Evolutionary conservation across 257 asterid species (phyloP), one percentile per base, ranked within the genome.

Genomic region (Ilex aquifolium): DNA sequence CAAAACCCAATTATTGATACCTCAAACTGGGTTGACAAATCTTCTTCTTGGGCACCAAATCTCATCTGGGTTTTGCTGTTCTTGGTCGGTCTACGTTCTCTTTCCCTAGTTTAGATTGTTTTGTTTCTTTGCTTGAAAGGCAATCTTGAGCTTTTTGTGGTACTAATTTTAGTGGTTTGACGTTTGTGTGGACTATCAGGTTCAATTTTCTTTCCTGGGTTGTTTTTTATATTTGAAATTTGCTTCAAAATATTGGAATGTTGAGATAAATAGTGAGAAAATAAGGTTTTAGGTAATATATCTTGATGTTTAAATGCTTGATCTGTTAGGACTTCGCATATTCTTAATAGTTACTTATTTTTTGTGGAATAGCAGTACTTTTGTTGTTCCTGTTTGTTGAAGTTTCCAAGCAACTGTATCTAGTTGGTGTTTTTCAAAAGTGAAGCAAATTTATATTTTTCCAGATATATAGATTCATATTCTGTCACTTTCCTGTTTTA

Each of bases 11-110:
- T 76, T 59, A 64, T 63, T 75, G 68, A 48, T 73, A 71, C 36
- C 72, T 75, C 44, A 27, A 54, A 59, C 74, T 81, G 76, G 64
- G 67, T 78, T 80, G 72, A 71, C 68, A n/a, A 42, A 46, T 53
- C 57, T 6, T 15, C 64, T 21, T 56, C 46, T 57, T 61, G 10
- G 64, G 77, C 56, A 46, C 78, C 31, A 36, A 66, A 14, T 72
- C 74, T 62, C 60, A 60, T 62, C 72, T 68, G 71, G 81, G 76
- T 71, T 66, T 75, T 67, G 42, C 71, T 58, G 63, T 71, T 67
- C 78, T 73, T 71, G 90, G 84, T 83, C 64, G 69, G 79, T 77
- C 57, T 58, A 53, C 61, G 61, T 65, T 46, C 2, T 27, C 59
- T 42, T 50, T 27, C 39, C 49, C 31, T 32, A n/a, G 27, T 14